phyloP scores from a whole-genome alignment of 2,329 filamentous ascomycete genomes.

The Laburnicola sp. region DNA sequence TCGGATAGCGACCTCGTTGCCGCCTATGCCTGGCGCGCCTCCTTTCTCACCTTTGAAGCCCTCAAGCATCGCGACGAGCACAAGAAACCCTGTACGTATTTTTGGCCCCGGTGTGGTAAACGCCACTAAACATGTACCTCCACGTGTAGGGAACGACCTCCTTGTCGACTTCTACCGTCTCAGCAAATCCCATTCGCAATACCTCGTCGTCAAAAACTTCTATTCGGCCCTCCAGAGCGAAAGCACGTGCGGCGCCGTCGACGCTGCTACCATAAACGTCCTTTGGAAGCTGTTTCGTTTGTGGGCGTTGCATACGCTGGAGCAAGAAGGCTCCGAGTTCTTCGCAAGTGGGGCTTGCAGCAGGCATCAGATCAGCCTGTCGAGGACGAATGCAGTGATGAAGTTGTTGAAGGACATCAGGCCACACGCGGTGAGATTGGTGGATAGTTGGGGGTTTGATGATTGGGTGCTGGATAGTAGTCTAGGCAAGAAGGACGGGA shows the following conservation, averaged over 20 bases:
- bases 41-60: conserved; percentile 75
- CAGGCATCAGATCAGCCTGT: conserved; percentile 71
- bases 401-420: conserved; percentile 71
- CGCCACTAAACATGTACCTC: neutral
- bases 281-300: conserved; percentile 70
- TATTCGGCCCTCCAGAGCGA: conserved; percentile 67
- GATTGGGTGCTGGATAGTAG: conserved; percentile 77
- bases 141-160: conserved; percentile 66
- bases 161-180: conserved; percentile 79
- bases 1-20: conserved; percentile 70
- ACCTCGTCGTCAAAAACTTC: conserved; percentile 78
- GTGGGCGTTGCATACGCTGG: conserved; percentile 66
- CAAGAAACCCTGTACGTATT: conserved; percentile 62
- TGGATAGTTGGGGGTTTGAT: conserved; percentile 75
- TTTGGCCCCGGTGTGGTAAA: neutral
- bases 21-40: conserved; percentile 75
- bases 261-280: conserved; percentile 59
- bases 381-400: conserved; percentile 68
- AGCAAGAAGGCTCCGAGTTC: conserved; percentile 71
- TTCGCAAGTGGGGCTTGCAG: conserved; percentile 70
- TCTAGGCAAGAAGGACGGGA: conserved; percentile 70
- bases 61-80: conserved; percentile 73
- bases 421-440: conserved; percentile 71
- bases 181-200: conserved; percentile 74
- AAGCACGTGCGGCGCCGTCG: conserved; percentile 57